phyloP scores from a whole-genome alignment of 2,329 filamentous ascomycete species.

The Alternaria ethzedia region DNA sequence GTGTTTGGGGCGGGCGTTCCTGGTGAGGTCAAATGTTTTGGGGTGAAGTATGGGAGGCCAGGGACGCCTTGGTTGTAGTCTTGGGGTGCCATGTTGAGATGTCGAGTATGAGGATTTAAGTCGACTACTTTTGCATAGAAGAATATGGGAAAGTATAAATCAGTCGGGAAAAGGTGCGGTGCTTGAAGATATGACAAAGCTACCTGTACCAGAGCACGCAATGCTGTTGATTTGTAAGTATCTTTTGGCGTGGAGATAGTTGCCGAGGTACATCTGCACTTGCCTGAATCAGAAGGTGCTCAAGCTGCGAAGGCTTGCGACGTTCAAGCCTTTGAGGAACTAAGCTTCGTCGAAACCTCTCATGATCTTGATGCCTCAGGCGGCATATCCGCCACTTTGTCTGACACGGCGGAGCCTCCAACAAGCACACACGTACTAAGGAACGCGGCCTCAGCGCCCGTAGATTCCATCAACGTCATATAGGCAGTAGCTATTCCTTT shows the following conservation, averaged over 20 bases:
- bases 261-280: conserved; percentile 19
- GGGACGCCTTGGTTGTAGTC: conserved; percentile 37
- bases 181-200: not conserved
- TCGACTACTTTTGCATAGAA: not conserved
- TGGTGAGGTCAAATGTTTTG: conserved; percentile 51
- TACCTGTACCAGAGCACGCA: not conserved
- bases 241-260: not conserved
- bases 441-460: not conserved
- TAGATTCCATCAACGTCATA: not conserved
- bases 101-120: not conserved
- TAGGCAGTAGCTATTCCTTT: not conserved
- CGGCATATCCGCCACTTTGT: not conserved
- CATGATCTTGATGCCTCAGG: not conserved
- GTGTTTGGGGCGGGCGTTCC: conserved; percentile 38
- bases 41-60: conserved; percentile 54
- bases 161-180: not conserved
- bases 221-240: conserved; percentile 23
- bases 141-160: not conserved
- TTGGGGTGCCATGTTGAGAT: conserved; percentile 30
- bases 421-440: not conserved
- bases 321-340: not conserved
- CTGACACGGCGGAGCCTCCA: not conserved
- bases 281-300: not conserved
- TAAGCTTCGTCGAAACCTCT: not conserved
- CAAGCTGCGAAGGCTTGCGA: not conserved